These are phyloP conservation scores for Neonectria hederae DNA, from an alignment of 2,329 filamentous ascomycete genomes.

Conservation along the genomic window DNA sequence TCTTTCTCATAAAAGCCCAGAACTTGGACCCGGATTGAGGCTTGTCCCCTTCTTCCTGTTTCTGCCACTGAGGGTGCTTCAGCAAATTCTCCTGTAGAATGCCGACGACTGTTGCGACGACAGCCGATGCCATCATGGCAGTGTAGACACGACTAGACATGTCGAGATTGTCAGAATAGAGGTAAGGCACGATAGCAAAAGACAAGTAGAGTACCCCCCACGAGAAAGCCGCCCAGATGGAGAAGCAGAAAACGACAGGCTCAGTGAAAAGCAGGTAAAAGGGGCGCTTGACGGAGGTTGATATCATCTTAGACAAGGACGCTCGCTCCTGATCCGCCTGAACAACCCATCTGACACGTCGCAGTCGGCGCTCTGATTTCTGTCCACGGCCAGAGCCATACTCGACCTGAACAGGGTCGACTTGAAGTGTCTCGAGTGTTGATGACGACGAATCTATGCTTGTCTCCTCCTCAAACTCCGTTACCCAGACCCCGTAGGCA, in stretches of 20 bases:
- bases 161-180: slow-evolving; percentile 74
- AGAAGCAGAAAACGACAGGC: slow-evolving; percentile 86
- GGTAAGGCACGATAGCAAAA: slow-evolving; percentile 81
- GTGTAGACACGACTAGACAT: slow-evolving; percentile 77
- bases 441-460: slow-evolving; percentile 35
- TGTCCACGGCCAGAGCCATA: slow-evolving; percentile 5
- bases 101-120: slow-evolving; percentile 73
- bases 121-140: slow-evolving; percentile 73
- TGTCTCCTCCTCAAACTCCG: slow-evolving; percentile 17
- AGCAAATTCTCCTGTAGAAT: slow-evolving; percentile 78
- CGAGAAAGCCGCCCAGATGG: slow-evolving; percentile 87
- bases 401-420: slow-evolving; percentile 17
- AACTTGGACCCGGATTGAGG: slow-evolving; percentile 45
- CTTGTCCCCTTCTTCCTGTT: slow-evolving; percentile 30
- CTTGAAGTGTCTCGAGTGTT: slow-evolving; percentile 30
- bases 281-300: slow-evolving; percentile 77
- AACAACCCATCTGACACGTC: slow-evolving; percentile 81
- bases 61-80: slow-evolving; percentile 51
- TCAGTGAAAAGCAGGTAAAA: slow-evolving; percentile 82
- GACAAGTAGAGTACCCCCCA: slow-evolving; percentile 91
- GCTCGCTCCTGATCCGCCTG: slow-evolving; percentile 80
- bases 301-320: slow-evolving; percentile 74
- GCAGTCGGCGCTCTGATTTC: slow-evolving; percentile 23
- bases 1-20: slow-evolving; percentile 57
- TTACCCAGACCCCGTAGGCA: slow-evolving; percentile 57